phyloP scores from a whole-genome alignment of 805 yeast genomes.

The Schizosaccharomyces osmophilus region DNA sequence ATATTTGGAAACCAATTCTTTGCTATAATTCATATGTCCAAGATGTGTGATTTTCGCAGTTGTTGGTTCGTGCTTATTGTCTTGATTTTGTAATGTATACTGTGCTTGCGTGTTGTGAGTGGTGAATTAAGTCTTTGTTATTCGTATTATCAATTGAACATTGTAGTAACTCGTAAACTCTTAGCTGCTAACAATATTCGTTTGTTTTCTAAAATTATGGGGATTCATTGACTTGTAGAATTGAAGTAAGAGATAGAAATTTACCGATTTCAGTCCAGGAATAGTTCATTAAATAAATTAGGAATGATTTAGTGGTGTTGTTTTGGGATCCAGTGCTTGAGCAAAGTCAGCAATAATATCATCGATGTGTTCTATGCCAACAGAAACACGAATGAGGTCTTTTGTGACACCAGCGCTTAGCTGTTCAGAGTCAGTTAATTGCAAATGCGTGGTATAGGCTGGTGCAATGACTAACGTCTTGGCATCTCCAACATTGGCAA shows the following conservation, averaged over 20 bases:
- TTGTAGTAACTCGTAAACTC: too few relatives aligned
- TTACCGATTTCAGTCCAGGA: too few relatives aligned
- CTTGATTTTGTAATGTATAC: too few relatives aligned
- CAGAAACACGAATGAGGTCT: conserved; percentile 3
- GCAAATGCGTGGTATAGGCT: conserved; percentile 87
- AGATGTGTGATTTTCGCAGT: neutral
- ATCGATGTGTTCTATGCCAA: conserved; percentile 4
- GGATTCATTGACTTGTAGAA: too few relatives aligned
- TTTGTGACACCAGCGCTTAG: conserved; percentile 69
- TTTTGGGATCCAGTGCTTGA: conserved; percentile 36
- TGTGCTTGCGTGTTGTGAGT: too few relatives aligned
- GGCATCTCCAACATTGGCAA: conserved; percentile 92
- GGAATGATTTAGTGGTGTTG: too few relatives aligned
- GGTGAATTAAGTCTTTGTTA: too few relatives aligned
- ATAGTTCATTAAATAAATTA: too few relatives aligned
- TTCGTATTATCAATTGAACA: too few relatives aligned
- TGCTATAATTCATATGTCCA: neutral
- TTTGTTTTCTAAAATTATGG: too few relatives aligned
- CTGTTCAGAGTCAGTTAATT: conserved; percentile 62
- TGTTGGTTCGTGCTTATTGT: neutral
- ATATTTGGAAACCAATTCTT: neutral
- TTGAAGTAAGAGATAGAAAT: too few relatives aligned
- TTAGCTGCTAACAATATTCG: too few relatives aligned
- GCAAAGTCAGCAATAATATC: conserved; percentile 77
- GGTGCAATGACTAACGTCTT: conserved; percentile 92